Evolutionary conservation across 2,329 filamentous ascomycete genomes (phyloP).

Genomic region (Colletotrichum cuscutae): DNA sequence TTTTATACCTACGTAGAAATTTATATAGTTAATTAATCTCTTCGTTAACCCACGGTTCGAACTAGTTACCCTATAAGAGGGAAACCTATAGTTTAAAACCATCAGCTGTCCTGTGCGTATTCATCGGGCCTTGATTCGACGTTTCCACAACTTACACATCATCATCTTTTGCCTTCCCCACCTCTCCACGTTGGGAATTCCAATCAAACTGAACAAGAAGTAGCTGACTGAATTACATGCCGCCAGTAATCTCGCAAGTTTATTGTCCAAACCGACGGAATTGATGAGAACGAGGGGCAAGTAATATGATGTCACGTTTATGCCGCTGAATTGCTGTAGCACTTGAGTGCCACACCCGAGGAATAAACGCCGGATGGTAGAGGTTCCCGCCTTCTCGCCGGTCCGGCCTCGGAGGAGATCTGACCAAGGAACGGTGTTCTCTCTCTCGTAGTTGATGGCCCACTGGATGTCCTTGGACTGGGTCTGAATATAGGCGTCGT

Average conservation of each 20-base stretch:
- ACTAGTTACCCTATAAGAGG: too few relatives aligned
- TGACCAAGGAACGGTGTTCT: constrained; percentile 60
- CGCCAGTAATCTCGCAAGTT: constrained; percentile 60
- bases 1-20: too few relatives aligned
- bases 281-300: constrained; percentile 63
- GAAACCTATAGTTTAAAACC: too few relatives aligned
- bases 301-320: too few relatives aligned
- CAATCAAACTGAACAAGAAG: constrained; percentile 41
- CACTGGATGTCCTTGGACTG: constrained; percentile 44
- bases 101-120: neutral
- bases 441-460: constrained; percentile 43
- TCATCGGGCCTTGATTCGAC: too few relatives aligned
- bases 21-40: too few relatives aligned
- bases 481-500: constrained; percentile 40
- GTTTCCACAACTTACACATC: constrained; percentile 51
- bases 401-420: constrained; percentile 59
- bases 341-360: constrained; percentile 64
- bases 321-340: too few relatives aligned
- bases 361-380: constrained; percentile 59
- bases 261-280: constrained; percentile 60
- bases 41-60: too few relatives aligned
- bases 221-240: constrained; percentile 54
- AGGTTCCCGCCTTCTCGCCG: constrained; percentile 54
- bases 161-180: constrained; percentile 67
- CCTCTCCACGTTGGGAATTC: constrained; percentile 42